phyloP scores from a whole-genome alignment of 176 grass and related monocot species.

The Ananas comosus region DNA sequence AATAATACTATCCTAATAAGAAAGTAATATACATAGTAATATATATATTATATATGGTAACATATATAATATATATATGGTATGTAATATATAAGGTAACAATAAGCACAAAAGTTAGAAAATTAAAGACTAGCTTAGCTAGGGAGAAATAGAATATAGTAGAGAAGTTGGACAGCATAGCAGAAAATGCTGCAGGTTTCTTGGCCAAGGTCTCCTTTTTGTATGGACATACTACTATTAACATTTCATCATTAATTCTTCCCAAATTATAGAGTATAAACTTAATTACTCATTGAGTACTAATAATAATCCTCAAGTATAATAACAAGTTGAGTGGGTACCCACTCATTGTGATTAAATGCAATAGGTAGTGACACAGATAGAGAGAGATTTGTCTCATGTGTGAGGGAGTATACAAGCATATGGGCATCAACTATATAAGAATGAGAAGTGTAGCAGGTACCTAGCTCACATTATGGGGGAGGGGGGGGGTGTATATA shows the following conservation, averaged over 20 bases:
- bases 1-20: too few species aligned
- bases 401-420: constrained; percentile 4
- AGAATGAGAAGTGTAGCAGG: constrained; percentile 16
- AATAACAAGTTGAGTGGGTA: constrained; percentile 11
- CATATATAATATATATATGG: too few species aligned
- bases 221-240: constrained; percentile 26
- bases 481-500: background rate
- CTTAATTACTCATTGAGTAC: constrained; percentile 10
- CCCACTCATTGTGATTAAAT: constrained; percentile 8
- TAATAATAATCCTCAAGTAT: background rate
- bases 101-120: background rate
- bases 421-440: background rate
- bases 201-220: constrained; percentile 35
- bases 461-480: constrained; percentile 18
- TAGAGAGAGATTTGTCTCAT: constrained; percentile 33
- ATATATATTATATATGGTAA: too few species aligned
- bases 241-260: constrained; percentile 19
- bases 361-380: constrained; percentile 13
- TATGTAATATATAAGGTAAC: too few species aligned
- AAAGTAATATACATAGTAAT: too few species aligned
- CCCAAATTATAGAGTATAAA: constrained; percentile 3
- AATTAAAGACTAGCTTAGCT: constrained; percentile 4
- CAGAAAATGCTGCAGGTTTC: constrained; percentile 87
- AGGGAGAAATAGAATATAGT: constrained; percentile 35
- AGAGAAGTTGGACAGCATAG: constrained; percentile 62